These are phyloP conservation scores for Metschnikowia santaceciliae DNA, from an alignment of 805 yeast species.

Conservation along the genomic window DNA sequence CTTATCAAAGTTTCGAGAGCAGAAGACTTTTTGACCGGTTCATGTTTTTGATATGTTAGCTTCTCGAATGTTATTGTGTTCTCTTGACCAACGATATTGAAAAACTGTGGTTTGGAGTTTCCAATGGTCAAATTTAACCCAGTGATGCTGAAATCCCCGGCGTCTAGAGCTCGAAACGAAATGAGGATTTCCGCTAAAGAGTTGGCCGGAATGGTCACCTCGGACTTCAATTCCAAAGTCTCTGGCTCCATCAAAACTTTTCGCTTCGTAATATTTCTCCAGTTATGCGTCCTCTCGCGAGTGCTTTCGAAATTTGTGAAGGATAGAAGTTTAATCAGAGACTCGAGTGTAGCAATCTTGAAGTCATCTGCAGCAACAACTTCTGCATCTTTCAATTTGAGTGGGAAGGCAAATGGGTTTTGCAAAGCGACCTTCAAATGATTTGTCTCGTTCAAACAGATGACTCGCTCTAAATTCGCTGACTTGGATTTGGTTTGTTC, in stretches of 20 bases:
- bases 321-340: not conserved
- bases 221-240: not conserved
- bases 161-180: conserved; percentile 44
- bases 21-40: not conserved
- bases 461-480: conserved; percentile 46
- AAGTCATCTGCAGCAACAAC: conserved; percentile 32
- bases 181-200: conserved; percentile 38
- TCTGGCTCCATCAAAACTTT: conserved; percentile 1
- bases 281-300: not conserved
- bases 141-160: conserved; percentile 46
- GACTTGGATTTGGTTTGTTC: conserved; percentile 20
- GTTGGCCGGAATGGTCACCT: conserved; percentile 24
- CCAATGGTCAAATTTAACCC: conserved; percentile 51
- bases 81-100: conserved; percentile 36
- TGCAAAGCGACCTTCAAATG: conserved; percentile 57
- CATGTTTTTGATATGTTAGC: conserved; percentile 1
- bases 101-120: conserved; percentile 46
- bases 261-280: conserved; percentile 1
- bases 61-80: conserved; percentile 12
- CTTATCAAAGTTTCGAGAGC: conserved; percentile 17
- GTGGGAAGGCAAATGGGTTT: conserved; percentile 76
- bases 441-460: conserved; percentile 48
- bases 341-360: conserved; percentile 23
- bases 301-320: not conserved
- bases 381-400: conserved; percentile 51